Evolutionary conservation across 2,329 filamentous ascomycete genomes (phyloP).

Genomic region (Aspergillus neotritici): DNA sequence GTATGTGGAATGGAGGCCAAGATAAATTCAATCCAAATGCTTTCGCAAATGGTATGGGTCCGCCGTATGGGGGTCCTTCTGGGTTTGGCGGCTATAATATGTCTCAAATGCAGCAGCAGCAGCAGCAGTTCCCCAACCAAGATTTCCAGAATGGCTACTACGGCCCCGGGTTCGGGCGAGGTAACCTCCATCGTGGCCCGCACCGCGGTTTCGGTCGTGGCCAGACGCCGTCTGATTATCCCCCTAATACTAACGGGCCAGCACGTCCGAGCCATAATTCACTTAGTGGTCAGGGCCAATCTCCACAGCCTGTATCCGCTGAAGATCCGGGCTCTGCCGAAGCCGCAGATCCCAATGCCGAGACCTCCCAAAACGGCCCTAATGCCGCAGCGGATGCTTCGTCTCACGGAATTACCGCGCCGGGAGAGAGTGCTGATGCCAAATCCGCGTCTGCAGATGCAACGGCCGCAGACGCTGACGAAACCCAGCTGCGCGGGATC

Average conservation of each 20-base stretch:
- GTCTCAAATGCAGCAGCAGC: slow-evolving; percentile 56
- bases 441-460: slow-evolving; percentile 5
- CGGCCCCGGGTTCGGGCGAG: slow-evolving; percentile 63
- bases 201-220: slow-evolving; percentile 32
- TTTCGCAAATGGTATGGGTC: slow-evolving; percentile 66
- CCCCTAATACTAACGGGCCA: slow-evolving; percentile 30
- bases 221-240: slow-evolving; percentile 33
- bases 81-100: slow-evolving; percentile 65
- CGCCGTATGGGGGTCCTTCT: slow-evolving; percentile 75
- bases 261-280: slow-evolving; percentile 28
- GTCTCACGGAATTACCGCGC: slow-evolving; percentile 10
- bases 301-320: slow-evolving; percentile 13
- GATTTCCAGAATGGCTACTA: slow-evolving; percentile 71
- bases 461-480: slow-evolving; percentile 14
- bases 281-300: slow-evolving; percentile 21
- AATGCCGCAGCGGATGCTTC: slow-evolving; percentile 25
- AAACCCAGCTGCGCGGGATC: slow-evolving; percentile 24
- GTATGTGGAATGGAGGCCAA: slow-evolving; percentile 73
- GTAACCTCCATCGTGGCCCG: slow-evolving; percentile 41
- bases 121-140: slow-evolving; percentile 55
- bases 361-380: slow-evolving; percentile 28
- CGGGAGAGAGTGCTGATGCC: slow-evolving; percentile 11
- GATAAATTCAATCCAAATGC: slow-evolving; percentile 87
- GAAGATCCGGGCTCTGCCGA: slow-evolving; percentile 14
- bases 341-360: slow-evolving; percentile 27